phyloP scores from a whole-genome alignment of 306 rosid genomes.

The Astragalus glycyphyllos region DNA sequence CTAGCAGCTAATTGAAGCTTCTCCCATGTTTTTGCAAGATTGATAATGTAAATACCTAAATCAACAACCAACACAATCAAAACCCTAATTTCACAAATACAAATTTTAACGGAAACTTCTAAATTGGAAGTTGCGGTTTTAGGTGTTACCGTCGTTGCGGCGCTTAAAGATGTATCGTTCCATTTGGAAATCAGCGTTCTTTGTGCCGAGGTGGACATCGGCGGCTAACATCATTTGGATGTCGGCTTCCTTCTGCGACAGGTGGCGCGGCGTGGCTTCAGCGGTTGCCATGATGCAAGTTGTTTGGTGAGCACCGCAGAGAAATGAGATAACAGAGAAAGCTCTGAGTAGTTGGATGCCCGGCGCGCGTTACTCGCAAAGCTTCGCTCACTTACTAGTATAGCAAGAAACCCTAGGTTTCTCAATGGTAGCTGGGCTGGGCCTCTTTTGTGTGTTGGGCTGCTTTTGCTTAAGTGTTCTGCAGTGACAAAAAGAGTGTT shows the following conservation, averaged over 20 bases:
- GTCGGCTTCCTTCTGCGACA: constrained; percentile 85
- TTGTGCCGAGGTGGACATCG: constrained; percentile 86
- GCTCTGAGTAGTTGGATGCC: no score
- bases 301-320: background rate
- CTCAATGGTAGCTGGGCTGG: no score
- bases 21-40: constrained; percentile 86
- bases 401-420: no score
- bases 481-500: no score
- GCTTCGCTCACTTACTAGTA: no score
- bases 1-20: constrained; percentile 86
- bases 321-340: no score
- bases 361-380: no score
- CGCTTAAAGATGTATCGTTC: constrained; percentile 91
- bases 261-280: constrained; percentile 61
- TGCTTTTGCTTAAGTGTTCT: no score
- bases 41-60: constrained; percentile 78
- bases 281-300: constrained; percentile 5
- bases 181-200: constrained; percentile 87
- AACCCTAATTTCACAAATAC: background rate
- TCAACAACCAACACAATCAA: background rate
- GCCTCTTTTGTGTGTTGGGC: no score
- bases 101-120: background rate
- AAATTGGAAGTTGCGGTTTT: no score
- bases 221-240: constrained; percentile 93
- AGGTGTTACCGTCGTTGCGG: constrained; percentile 72